A percentile compares a stretch with the other conserved stretches of the same genome.
Evolutionary conservation across 2,329 filamentous ascomycete species (phyloP).

Genomic region (Aspergillus uvarum): DNA sequence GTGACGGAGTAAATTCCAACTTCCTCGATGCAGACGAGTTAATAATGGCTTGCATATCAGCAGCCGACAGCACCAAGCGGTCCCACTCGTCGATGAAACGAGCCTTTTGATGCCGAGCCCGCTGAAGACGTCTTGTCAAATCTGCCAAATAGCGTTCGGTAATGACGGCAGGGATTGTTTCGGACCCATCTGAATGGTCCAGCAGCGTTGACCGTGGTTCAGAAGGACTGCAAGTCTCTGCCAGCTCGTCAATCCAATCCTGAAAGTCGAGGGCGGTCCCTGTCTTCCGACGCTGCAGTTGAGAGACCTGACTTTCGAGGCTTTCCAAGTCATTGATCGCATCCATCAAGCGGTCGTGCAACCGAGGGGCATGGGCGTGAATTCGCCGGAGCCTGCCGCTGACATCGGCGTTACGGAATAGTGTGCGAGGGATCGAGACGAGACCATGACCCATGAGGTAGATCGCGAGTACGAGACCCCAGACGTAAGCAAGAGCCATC

Average conservation of each 20-base stretch:
- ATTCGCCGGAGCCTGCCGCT: slow-evolving; percentile 71
- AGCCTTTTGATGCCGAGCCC: slow-evolving; percentile 78
- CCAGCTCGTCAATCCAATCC: slow-evolving; percentile 95
- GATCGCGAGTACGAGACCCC: slow-evolving; percentile 86
- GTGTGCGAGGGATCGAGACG: slow-evolving; percentile 79
- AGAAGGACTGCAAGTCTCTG: slow-evolving; percentile 69
- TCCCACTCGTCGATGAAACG: slow-evolving; percentile 87
- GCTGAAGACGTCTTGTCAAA: slow-evolving; percentile 75
- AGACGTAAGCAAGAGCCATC: slow-evolving; percentile 94
- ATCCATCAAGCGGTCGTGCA: slow-evolving; percentile 86
- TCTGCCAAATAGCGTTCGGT: slow-evolving; percentile 93
- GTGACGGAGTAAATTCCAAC: slow-evolving; percentile 68
- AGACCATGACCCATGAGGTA: slow-evolving; percentile 97
- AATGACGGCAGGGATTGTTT: slow-evolving; percentile 71
- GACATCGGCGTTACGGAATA: slow-evolving; percentile 78
- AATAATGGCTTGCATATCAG: slow-evolving; percentile 74
- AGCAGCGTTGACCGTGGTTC: slow-evolving; percentile 53
- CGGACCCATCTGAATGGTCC: slow-evolving; percentile 32
- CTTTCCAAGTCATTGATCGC: slow-evolving; percentile 76
- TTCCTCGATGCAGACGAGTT: slow-evolving; percentile 79
- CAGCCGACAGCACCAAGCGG: slow-evolving; percentile 69
- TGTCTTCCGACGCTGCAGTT: slow-evolving; percentile 77
- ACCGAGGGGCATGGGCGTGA: slow-evolving; percentile 73
- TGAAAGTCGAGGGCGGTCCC: slow-evolving; percentile 73
- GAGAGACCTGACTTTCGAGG: slow-evolving; percentile 75